phyloP scores from a whole-genome alignment of 1,284 basidiomycete genomes.

The Fomes fomentarius region DNA sequence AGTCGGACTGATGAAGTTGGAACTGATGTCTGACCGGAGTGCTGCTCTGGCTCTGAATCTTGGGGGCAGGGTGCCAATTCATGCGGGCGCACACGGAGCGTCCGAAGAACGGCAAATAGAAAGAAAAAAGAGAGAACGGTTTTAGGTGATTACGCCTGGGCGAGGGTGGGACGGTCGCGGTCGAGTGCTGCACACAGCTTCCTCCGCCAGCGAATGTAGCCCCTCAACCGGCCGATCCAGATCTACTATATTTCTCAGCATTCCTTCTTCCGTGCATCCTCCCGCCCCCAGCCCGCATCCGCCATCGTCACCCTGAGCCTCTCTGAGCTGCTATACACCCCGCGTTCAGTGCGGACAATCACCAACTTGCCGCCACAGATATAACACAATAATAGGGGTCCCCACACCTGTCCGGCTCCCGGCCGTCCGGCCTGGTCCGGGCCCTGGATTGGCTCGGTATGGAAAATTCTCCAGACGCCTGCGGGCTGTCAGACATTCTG shows the following conservation, averaged over 20 bases:
- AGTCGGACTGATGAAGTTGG: conserved; percentile 34
- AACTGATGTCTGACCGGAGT: conserved; percentile 28
- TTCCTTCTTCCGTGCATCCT: not conserved
- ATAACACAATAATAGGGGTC: conserved; percentile 6
- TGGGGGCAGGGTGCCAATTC: conserved; percentile 29
- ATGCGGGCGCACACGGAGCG: conserved; percentile 25
- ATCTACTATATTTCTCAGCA: conserved; percentile 8
- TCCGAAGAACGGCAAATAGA: conserved; percentile 13
- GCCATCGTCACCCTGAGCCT: not conserved
- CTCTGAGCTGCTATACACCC: not conserved
- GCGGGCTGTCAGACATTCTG: not conserved
- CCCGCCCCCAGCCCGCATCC: not conserved
- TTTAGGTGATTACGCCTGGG: not conserved
- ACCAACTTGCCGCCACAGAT: not conserved
- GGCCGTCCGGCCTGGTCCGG: conserved; percentile 2
- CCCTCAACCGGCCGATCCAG: conserved; percentile 12
- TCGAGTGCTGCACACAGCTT: not conserved
- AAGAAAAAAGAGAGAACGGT: conserved; percentile 3
- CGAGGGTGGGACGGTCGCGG: conserved; percentile 5
- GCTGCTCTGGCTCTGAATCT: conserved; percentile 24
- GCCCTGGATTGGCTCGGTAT: conserved; percentile 3
- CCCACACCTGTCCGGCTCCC: conserved; percentile 1
- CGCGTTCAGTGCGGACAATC: not conserved
- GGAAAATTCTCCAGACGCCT: conserved; percentile 4
- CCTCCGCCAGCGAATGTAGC: not conserved